These are phyloP conservation scores for Yamadazyma laniorum DNA, from an alignment of 805 yeast species.

Conservation along the genomic window DNA sequence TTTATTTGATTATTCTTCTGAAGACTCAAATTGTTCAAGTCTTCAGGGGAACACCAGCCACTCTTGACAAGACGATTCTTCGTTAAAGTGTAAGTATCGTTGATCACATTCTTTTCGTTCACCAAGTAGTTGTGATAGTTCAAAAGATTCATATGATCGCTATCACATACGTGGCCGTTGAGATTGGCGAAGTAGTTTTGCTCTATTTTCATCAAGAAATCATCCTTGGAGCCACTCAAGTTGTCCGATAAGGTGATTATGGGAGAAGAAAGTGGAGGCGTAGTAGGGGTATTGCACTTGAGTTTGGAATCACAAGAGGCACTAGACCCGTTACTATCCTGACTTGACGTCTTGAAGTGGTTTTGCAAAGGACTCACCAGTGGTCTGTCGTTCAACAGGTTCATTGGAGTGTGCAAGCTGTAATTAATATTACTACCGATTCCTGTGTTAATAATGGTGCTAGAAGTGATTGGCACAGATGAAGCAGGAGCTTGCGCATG, in stretches of 20 bases:
- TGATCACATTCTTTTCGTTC: constrained; percentile 32
- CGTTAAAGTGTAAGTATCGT: constrained; percentile 34
- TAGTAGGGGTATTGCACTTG: constrained; percentile 25
- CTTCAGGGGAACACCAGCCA: constrained; percentile 45
- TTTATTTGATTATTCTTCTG: constrained; percentile 37
- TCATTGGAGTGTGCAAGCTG: not conserved
- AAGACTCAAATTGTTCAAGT: constrained; percentile 37
- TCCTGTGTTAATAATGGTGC: not conserved
- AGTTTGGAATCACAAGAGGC: constrained; percentile 13
- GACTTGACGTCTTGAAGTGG: constrained; percentile 14
- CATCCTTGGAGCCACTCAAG: constrained; percentile 25
- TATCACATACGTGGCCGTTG: constrained; percentile 13
- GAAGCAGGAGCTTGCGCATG: not conserved
- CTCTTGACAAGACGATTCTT: constrained; percentile 29
- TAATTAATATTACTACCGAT: not conserved
- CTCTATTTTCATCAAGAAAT: constrained; percentile 31
- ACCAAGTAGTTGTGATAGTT: constrained; percentile 32
- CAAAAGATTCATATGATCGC: constrained; percentile 13
- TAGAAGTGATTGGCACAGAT: constrained; percentile 1
- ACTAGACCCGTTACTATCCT: constrained; percentile 13
- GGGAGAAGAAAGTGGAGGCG: constrained; percentile 38
- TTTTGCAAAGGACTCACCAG: constrained; percentile 15
- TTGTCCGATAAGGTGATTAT: constrained; percentile 40
- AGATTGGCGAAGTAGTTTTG: constrained; percentile 28
- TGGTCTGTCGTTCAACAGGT: constrained; percentile 10